Percentiles rank a stretch among this genome's conserved stretches.
These are phyloP conservation scores for Prorocentrum cordatum DNA, from an alignment of 169 alveolate species.

Conservation along the genomic window DNA sequence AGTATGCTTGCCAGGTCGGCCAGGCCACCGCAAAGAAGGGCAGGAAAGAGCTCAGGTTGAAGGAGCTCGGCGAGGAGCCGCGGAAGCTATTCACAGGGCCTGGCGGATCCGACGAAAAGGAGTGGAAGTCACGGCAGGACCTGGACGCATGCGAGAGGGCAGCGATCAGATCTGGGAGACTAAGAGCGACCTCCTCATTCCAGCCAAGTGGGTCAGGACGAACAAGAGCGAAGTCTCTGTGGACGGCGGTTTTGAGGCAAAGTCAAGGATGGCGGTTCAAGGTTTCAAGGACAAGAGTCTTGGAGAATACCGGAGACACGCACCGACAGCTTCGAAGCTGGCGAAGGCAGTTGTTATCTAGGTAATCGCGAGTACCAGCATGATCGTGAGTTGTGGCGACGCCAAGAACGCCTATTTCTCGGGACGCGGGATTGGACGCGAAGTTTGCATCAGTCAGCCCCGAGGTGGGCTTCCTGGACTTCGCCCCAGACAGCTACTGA, in stretches of 20 bases:
- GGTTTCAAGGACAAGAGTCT: constrained; percentile 13
- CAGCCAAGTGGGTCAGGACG: neutral
- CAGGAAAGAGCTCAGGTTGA: neutral
- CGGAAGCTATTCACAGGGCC: neutral
- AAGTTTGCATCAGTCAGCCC: no score
- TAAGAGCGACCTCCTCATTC: neutral
- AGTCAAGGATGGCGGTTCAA: neutral
- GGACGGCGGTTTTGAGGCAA: neutral
- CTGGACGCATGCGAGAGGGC: neutral
- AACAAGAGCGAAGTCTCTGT: neutral
- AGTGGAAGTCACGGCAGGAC: neutral
- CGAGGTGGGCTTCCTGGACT: no score
- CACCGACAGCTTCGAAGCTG: neutral
- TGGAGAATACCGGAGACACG: neutral
- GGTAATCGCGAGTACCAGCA: no score
- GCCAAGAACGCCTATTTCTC: no score
- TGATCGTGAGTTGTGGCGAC: no score
- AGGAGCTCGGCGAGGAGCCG: neutral
- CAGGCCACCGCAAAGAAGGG: neutral
- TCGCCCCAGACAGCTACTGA: no score
- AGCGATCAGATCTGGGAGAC: neutral
- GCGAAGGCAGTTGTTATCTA: no score
- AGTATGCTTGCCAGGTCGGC: no score
- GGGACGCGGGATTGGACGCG: no score
- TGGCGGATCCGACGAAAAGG: neutral